Base-by-base conservation (phyloP, 108 stramenopile species). In the Cyclotella baltica region DNA sequence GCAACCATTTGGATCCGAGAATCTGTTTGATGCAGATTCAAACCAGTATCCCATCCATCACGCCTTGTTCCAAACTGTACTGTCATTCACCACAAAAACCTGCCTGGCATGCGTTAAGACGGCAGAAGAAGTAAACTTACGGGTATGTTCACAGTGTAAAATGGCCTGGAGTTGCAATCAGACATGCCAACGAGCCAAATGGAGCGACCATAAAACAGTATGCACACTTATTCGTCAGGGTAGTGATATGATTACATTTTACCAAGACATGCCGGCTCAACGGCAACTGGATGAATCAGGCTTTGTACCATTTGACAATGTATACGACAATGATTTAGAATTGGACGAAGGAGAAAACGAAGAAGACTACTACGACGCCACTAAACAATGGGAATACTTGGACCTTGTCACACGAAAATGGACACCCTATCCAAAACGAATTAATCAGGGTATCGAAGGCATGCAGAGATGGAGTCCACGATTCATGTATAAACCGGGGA, bases 191-290 rank as follows among this genome's bases (percentile, higher is more conserved):
- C 47, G 34, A 33, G 27, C 47, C 15, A 50, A 50, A 23, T 67
- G 67, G 67, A 3, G 13, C 3, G 29, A 52, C 16, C 70, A 71
- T 18, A 71, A 71, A 62, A 19, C 0, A 33, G 70, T 71, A 2
- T 71, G 70, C 58, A 71, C 61, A 35, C 33, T 25, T n/a, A 71
- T 71, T 38, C 25, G 35, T 15, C n/a, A 71, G 33, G 70, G 70
- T 19, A 15, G 33, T 9, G 58, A 71, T 37, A 18, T 71, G 1
- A 25, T 71, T 37, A 62, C 70, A n/a, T 62, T 71, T 25, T 35
- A 71, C 20, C 19, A 71, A 20, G 27, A 43, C 15, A 71, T 71
- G 58, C 70, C 70, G 0, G 22, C 28, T 20, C 70, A 58, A 48
- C 29, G 16, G 23, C 33, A 38, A 18, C 23, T 48, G 11, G 70